Evolutionary conservation across 2,329 filamentous ascomycete species (phyloP), one percentile per base, ranked within the genome.

Genomic region (Karstenula rhodostoma): DNA sequence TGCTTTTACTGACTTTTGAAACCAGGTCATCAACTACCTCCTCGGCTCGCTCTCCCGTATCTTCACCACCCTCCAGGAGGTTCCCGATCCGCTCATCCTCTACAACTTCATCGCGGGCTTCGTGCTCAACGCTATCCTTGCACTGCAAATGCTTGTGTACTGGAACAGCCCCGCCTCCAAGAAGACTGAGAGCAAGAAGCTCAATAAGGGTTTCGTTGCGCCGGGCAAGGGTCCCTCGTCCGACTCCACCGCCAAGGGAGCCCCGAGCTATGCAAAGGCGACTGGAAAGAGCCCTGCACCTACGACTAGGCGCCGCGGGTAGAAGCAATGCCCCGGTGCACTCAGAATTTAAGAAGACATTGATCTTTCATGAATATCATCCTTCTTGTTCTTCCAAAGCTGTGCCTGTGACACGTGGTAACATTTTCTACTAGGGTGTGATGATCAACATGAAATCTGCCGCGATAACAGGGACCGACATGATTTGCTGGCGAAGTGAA

Each of bases 31-130:
- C 86, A 98, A 97, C 84, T 99, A 97, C 81, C 92, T 99, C 72
- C 85, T 89, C 70, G 95, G 96, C 42, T 97, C 93, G 46, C 87
- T 98, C 60, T 92, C 93, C 27, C 91, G 95, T 76, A 96, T 99
- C 82, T 99, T 97, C 80, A 99, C 95, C 33, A 99, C 96, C 9
- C 83, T 99, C 59, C 94, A 98, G 75, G 95, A 99, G 83, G 95
- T 99, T 61, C 91, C 96, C 77, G 95, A 99, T 80, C 94, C 94
- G 80, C 85, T 98, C 60, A 98, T 99, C 72, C 86, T 99, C 27
- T 98, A 96, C 81, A 91, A 94, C 53, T 98, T 96, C 84, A 82
- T 98, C 57, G 92, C 93, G 8, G 95, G 93, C 29, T 97, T 97
- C 77, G 81, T 84, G n/a, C 87, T 99, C 70, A 99, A 99, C 79